Conservation (phyloP, 352 stramenopile genomes). For the Achlya hypogyna region DNA sequence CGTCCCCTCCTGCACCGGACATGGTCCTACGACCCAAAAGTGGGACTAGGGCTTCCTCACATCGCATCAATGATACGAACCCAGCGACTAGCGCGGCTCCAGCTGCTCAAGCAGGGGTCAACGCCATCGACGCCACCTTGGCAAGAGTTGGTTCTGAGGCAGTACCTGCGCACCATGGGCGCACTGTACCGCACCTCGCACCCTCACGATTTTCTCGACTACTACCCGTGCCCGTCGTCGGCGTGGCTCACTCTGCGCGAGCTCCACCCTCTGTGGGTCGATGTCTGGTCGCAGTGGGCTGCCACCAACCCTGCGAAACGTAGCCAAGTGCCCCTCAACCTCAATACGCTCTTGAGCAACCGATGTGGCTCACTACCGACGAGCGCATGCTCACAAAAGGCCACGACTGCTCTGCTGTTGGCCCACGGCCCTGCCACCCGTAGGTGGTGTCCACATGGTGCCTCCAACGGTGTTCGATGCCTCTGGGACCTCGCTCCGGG, state of each 20-base stretch:
- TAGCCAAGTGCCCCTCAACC: too few species aligned
- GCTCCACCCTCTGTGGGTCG: conserved; percentile 2
- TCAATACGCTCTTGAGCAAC: too few species aligned
- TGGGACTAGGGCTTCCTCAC: background rate
- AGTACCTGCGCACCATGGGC: background rate
- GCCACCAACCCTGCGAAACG: too few species aligned
- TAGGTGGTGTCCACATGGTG: background rate
- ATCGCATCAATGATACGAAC: background rate
- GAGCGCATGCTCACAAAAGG: too few species aligned
- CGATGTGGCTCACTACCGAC: too few species aligned
- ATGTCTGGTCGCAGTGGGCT: conserved; percentile 3
- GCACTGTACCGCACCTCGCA: background rate
- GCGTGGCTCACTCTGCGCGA: background rate
- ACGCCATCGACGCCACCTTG: background rate
- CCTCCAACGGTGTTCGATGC: background rate
- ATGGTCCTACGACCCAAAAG: background rate
- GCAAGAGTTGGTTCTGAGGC: background rate
- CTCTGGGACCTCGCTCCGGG: background rate
- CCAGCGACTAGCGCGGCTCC: background rate
- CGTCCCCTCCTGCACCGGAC: background rate
- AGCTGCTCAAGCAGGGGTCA: background rate
- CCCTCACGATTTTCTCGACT: conserved; percentile 3
- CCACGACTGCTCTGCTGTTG: background rate
- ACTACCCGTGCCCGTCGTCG: background rate
- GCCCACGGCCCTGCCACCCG: background rate